A percentile compares a stretch with the other conserved stretches of the same genome.
Evolutionary conservation across 2,329 filamentous ascomycete genomes (phyloP).

Genomic region (Ascochyta clinopodiicola): DNA sequence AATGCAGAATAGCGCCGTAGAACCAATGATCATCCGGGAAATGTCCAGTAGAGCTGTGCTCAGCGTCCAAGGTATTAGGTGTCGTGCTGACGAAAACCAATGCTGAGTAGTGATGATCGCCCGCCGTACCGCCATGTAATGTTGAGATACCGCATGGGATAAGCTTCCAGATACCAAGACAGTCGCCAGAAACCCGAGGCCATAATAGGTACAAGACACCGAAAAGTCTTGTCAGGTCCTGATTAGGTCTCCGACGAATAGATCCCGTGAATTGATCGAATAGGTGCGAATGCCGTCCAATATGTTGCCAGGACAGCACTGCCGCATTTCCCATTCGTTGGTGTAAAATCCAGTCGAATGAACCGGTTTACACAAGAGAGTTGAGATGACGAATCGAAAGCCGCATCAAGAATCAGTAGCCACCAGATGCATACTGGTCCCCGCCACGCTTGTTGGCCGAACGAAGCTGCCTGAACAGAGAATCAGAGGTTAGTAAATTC

Average conservation of each 20-base stretch:
- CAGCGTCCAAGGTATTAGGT: constrained; percentile 29
- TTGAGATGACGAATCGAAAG: constrained; percentile 51
- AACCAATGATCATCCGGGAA: constrained; percentile 38
- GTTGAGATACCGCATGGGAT: constrained; percentile 37
- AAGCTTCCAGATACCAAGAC: constrained; percentile 39
- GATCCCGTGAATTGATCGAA: constrained; percentile 46
- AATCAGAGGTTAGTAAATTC: constrained; percentile 55
- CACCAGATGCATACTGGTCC: constrained; percentile 56
- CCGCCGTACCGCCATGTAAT: constrained; percentile 31
- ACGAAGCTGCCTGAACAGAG: constrained; percentile 57
- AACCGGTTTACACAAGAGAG: constrained; percentile 48
- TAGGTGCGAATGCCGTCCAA: constrained; percentile 48
- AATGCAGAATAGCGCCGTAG: constrained; percentile 36
- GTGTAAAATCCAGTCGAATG: constrained; percentile 38
- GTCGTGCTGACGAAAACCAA: constrained; percentile 23
- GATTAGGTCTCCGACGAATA: constrained; percentile 43
- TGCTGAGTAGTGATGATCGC: constrained; percentile 29
- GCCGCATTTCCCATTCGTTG: constrained; percentile 54
- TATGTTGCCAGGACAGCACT: constrained; percentile 49
- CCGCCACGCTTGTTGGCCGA: constrained; percentile 59
- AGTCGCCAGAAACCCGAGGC: constrained; percentile 36
- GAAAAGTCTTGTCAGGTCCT: constrained; percentile 43
- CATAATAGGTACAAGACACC: constrained; percentile 33
- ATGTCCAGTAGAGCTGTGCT: constrained; percentile 37
- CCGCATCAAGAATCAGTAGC: constrained; percentile 56